Base-by-base conservation (phyloP, 2,329 filamentous ascomycete genomes). In the Coleophoma cylindrospora region DNA sequence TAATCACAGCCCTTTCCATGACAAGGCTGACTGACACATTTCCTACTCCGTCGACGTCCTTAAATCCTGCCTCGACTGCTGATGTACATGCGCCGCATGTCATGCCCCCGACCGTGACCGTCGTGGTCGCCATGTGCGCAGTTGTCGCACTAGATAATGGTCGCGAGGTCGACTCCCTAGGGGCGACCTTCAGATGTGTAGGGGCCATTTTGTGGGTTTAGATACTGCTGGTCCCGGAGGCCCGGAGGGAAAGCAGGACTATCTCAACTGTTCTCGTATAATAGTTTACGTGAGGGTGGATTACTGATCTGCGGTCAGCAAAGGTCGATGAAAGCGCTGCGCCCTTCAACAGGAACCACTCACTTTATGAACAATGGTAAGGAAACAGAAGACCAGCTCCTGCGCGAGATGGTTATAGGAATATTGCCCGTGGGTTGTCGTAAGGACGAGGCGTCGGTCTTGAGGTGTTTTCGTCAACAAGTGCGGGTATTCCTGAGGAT, bases 31-130 rank as follows among this genome's bases (percentile, higher is more conserved):
- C 87, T 10, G 91, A 95, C 52, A 97, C 90, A 60, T 79, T 90
- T 55, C 87, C 88, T 10, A 94, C 84, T 49, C 94, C 92, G 37
- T 86, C 76, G 5, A 95, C 79, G 57, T 80, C 82, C 62, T 89
- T 87, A 72, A 99, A 95, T 58, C 88, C 94, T 52, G 86, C 82
- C 76, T 97, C 92, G 60, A 99, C 86, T n/a, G 94, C 86, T 41
- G 91, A 95, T 27, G 92, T 96, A 68, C 94, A 99, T 60, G 92
- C 87, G 65, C 92, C 91, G 72, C 94, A 99, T 57, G 84, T 87
- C 83, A 87, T 99, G 60, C 94, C 94, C 58, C 87, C 90, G 38
- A 99, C 87, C 63, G 86, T 89, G 53, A 99, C 72, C 17, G 91
- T 96, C 33, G 94, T 97, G 12, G 89, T 95, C 37, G 89, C 89